Evolutionary conservation across 345 rosid genomes (phyloP).

Genomic region (Corchorus olitorius): DNA sequence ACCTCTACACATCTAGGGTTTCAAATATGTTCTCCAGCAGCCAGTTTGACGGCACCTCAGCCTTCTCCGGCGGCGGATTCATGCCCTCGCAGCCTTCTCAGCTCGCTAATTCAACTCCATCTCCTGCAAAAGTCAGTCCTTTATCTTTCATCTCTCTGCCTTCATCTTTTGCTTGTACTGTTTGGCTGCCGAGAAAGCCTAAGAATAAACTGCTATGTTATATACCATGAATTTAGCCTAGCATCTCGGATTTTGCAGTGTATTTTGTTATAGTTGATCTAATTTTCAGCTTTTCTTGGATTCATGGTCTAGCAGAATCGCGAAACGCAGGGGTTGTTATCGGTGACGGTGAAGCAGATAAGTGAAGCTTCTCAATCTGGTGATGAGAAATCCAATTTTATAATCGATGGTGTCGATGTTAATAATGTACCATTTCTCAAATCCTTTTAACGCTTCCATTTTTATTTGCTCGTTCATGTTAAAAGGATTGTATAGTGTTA

Average conservation of each 20-base stretch:
- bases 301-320: conserved; percentile 45
- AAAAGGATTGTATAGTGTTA: background rate
- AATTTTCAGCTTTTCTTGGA: background rate
- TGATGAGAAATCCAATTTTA: conserved; percentile 72
- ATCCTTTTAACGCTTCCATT: background rate
- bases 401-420: conserved; percentile 63
- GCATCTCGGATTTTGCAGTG: background rate
- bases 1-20: background rate
- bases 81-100: conserved; percentile 69
- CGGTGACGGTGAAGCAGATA: conserved; percentile 85
- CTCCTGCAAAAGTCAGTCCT: conserved; percentile 52
- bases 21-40: conserved; percentile 65
- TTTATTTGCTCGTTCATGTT: background rate
- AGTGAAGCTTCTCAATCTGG: conserved; percentile 74
- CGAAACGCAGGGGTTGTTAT: conserved; percentile 66
- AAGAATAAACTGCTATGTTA: background rate
- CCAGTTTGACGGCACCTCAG: conserved; percentile 59
- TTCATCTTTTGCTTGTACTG: background rate
- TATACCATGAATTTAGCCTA: background rate
- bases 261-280: background rate
- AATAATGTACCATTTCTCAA: conserved; percentile 43
- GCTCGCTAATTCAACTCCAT: conserved; percentile 47
- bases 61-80: conserved; percentile 67
- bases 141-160: background rate
- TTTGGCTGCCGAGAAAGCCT: background rate